A percentile compares a stretch with the other conserved stretches of the same genome.
phyloP scores from a whole-genome alignment of 495 filamentous ascomycete genomes.

The Letharia lupina region DNA sequence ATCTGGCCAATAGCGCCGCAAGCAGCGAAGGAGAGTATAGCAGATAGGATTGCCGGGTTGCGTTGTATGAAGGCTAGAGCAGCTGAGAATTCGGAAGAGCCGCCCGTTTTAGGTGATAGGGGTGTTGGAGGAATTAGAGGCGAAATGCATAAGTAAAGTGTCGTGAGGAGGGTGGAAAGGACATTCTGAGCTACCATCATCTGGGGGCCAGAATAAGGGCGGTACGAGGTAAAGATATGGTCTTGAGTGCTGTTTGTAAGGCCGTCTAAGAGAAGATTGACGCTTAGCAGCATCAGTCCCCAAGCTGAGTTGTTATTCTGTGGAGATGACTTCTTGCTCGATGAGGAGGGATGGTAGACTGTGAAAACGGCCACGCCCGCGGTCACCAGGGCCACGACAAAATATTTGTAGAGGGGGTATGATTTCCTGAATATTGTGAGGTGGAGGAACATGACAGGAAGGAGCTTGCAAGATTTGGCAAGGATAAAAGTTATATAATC shows the following conservation, averaged over 20 bases:
- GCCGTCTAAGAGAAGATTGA: constrained; percentile 92
- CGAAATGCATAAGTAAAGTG: constrained; percentile 62
- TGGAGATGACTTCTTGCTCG: constrained; percentile 49
- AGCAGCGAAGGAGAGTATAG: constrained; percentile 83
- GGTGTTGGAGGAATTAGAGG: constrained; percentile 63
- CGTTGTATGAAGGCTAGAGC: constrained; percentile 72
- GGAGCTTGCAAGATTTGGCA: constrained; percentile 93
- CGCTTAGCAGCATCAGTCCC: constrained; percentile 76
- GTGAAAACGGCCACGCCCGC: constrained; percentile 92
- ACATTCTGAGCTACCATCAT: constrained; percentile 99
- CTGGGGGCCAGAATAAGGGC: constrained; percentile 78
- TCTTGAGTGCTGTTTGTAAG: constrained; percentile 96
- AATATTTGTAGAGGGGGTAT: constrained; percentile 95
- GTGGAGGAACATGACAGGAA: constrained; percentile 95
- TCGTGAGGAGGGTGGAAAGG: constrained; percentile 66
- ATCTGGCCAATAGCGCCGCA: constrained; percentile 92
- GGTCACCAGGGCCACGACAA: constrained; percentile 83
- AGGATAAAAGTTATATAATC: constrained; percentile 99
- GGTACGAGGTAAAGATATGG: constrained; percentile 75
- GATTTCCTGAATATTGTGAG: constrained; percentile 81
- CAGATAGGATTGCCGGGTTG: constrained; percentile 69
- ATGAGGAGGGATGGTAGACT: constrained; percentile 65
- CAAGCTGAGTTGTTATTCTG: constrained; percentile 46
- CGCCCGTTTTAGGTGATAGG: constrained; percentile 47
- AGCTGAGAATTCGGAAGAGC: constrained; percentile 59